Evolutionary conservation across 2,329 filamentous ascomycete species (phyloP), one percentile per base, ranked within the genome.

Genomic region (Fusarium staphyleae): DNA sequence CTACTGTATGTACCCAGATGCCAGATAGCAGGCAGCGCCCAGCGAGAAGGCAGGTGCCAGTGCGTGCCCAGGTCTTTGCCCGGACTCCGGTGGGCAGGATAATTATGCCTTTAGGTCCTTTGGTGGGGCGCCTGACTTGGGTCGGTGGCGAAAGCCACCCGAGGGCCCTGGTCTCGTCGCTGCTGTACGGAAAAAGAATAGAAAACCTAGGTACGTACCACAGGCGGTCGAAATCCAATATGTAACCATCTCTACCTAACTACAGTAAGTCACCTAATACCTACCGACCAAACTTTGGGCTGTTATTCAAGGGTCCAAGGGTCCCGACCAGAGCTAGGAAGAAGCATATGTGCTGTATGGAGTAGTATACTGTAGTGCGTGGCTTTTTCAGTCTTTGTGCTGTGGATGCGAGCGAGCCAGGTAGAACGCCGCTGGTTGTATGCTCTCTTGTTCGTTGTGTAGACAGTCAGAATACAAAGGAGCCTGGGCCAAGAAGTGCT

Each of bases 41-140:
- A 47, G 36, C 40, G 26, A 62, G 57, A 48, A 43, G 48, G 37
- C 52, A 47, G 44, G 35, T 36, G 52, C 41, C 55, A 57, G 33
- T 57, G 43, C 55, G 42, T 57, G 43, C 34, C 50, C 15, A 28
- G 58, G 46, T 55, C 40, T 36, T 57, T 49, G 46, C 48, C 49
- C 42, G 43, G 28, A 12, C 28, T 30, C 28, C 11, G 11, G 35
- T 34, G 41, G 51, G 42, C 51, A 44, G 55, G 46, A 56, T 48
- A 49, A 57, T n/a, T n/a, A n/a, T n/a, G 56, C 53, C 44, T 63
- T 57, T 45, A 52, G 60, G 60, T 54, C 60, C 55, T 65, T 51
- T 66, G 57, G 67, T 70, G 68, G 68, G 63, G 66, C 68, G 70
- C 65, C 67, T 71, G 69, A 71, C 68, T 70, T 66, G 59, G 60